Evolutionary conservation across 208 protist genomes (phyloP).

Genomic region (Trypanosoma platydactyli): DNA sequence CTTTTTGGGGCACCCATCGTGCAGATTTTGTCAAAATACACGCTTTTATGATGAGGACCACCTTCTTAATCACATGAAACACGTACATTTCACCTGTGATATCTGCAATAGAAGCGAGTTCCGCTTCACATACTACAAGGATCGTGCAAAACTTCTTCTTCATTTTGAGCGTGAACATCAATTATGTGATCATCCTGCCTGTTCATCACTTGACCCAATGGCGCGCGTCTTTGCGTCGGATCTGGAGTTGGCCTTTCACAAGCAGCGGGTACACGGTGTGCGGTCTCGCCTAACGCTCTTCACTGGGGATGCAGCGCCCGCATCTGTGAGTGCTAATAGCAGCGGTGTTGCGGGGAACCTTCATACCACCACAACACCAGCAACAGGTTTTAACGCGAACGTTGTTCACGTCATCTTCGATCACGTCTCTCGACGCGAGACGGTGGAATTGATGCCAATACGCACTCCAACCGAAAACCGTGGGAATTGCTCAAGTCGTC

Average conservation of each 20-base stretch:
- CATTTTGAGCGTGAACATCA: constrained; percentile 79
- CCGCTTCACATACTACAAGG: constrained; percentile 82
- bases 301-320: not conserved
- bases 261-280: constrained; percentile 73
- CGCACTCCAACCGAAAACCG: constrained; percentile 10
- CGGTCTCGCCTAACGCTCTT: constrained; percentile 37
- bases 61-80: constrained; percentile 86
- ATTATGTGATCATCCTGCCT: constrained; percentile 87
- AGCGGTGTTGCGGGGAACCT: not conserved
- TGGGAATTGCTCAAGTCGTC: not conserved
- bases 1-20: constrained; percentile 85
- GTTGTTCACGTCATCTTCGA: constrained; percentile 82
- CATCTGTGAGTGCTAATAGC: not conserved
- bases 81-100: constrained; percentile 89
- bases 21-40: constrained; percentile 65
- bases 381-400: constrained; percentile 62
- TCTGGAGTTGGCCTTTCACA: constrained; percentile 77
- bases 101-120: constrained; percentile 84
- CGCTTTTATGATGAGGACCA: constrained; percentile 84
- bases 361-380: constrained; percentile 11
- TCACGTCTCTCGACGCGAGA: constrained; percentile 56
- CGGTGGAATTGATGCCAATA: constrained; percentile 56
- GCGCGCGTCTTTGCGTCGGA: constrained; percentile 81
- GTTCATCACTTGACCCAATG: constrained; percentile 71
- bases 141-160: constrained; percentile 66